These are phyloP conservation scores for Rhytidiadelphus loreus DNA, from an alignment of 225 moss, liverwort and hornwort genomes.

Conservation along the genomic window DNA sequence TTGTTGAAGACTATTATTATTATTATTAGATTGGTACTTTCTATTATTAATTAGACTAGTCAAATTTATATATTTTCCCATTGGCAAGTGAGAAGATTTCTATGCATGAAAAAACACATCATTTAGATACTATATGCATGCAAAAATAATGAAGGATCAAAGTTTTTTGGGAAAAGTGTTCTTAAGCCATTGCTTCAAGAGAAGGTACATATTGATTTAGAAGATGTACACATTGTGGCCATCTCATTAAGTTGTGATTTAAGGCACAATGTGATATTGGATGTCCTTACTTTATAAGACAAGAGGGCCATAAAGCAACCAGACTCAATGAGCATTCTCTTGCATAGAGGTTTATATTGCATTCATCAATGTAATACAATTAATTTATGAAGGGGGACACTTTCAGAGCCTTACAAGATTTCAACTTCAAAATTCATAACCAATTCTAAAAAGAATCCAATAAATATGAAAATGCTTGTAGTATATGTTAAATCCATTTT, in stretches of 20 bases:
- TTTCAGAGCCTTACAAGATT: background rate
- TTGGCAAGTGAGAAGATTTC: background rate
- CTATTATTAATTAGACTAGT: no score
- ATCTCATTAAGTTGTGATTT: background rate
- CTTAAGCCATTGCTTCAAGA: rapidly evolving
- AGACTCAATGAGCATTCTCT: background rate
- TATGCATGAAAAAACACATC: no score
- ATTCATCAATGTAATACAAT: background rate
- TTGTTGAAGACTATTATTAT: background rate
- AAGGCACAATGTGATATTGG: background rate
- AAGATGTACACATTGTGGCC: background rate
- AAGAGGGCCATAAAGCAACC: background rate
- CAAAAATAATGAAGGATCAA: background rate
- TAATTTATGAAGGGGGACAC: rapidly evolving
- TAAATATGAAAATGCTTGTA: background rate
- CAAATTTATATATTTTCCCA: background rate
- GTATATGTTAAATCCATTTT: background rate
- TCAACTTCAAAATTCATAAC: background rate
- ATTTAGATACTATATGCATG: background rate
- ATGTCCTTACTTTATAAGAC: rapidly evolving
- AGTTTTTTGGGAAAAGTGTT: background rate
- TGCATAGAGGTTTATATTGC: background rate
- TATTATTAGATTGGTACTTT: background rate
- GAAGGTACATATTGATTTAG: background rate
- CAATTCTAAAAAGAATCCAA: background rate